phyloP scores from a whole-genome alignment of 352 stramenopile genomes.

The Globisporangium alternatum region DNA sequence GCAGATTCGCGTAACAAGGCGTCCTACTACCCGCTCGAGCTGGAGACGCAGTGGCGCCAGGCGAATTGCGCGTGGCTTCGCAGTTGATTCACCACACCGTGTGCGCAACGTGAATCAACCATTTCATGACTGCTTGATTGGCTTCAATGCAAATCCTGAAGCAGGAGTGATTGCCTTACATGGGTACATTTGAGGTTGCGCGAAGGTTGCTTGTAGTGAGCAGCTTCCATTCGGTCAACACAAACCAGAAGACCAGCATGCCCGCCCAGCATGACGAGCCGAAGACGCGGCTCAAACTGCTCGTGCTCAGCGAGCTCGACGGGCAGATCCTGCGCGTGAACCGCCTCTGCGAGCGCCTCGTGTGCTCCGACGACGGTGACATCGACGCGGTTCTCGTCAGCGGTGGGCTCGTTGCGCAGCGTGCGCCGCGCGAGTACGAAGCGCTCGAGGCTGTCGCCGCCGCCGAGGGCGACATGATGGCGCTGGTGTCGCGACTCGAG shows the following conservation, averaged over 20 bases:
- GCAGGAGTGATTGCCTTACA: not conserved
- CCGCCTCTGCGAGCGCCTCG: constrained; percentile 68
- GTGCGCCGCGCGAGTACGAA: constrained; percentile 46
- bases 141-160: not conserved
- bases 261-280: not conserved
- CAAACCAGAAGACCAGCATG: not conserved
- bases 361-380: constrained; percentile 61
- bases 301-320: constrained; percentile 70
- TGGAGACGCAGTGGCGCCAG: constrained; percentile 2
- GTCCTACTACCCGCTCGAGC: constrained; percentile 5
- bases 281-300: constrained; percentile 51
- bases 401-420: constrained; percentile 53
- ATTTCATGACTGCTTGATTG: not conserved
- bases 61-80: not conserved
- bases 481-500: constrained; percentile 82
- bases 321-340: constrained; percentile 69
- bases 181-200: constrained; percentile 1
- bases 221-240: not conserved
- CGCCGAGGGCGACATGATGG: constrained; percentile 88
- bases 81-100: not conserved
- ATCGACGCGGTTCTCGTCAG: constrained; percentile 78
- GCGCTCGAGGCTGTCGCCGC: constrained; percentile 56
- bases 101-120: not conserved
- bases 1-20: not conserved
- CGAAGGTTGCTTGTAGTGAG: not conserved